Base-by-base conservation (phyloP, 2,329 filamentous ascomycete species). In the Penicillium sp. region DNA sequence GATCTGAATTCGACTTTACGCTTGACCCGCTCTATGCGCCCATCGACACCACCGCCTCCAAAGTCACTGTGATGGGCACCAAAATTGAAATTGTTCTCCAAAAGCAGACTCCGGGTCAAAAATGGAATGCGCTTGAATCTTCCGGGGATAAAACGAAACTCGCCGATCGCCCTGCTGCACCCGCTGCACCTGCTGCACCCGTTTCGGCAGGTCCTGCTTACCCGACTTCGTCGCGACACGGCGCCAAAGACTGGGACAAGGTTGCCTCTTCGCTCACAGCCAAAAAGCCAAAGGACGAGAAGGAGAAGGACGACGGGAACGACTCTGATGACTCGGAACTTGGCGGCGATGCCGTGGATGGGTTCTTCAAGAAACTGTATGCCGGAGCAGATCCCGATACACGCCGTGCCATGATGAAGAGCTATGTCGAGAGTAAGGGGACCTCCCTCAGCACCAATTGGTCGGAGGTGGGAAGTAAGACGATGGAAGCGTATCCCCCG, bases 401-500 rank as follows among this genome's bases (percentile, higher is more conserved):
- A 41, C 80, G 80, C 58, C 79, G 88, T 2, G 92, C 92, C 6
- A 98, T 98, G 92, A 86, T 93, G 79, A 98, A 98, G 77, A 94
- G 86, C 59, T 96, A 86, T 57, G 74, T 80, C 10, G 90, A 98
- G 72, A 95, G 89, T 64, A 92, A 93, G 52, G 92, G 92, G 3
- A 98, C 92, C 0, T 77, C 85, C 2, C 69, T 98, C 33, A 95
- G 87, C 64, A 98, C 92, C 0, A 87, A 90, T 60, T 98, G 92
- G 92, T 66, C 69, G 7, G 84, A 94, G 45, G 90, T 95, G 13
- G 77, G 78, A 34, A 76, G 73, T 46, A 79, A 77, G 12, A 82
- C 68, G 15, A 84, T 95, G 16, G 77, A 85, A 59, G 45, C 55
- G 31, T 56, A 54, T 6, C 50, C 53, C 18, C 49, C 58, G 28